Evolutionary conservation across 768 basidiomycete species (phyloP), one percentile per base, ranked within the genome.

Genomic region (Tylopilus vinaceipallidus): DNA sequence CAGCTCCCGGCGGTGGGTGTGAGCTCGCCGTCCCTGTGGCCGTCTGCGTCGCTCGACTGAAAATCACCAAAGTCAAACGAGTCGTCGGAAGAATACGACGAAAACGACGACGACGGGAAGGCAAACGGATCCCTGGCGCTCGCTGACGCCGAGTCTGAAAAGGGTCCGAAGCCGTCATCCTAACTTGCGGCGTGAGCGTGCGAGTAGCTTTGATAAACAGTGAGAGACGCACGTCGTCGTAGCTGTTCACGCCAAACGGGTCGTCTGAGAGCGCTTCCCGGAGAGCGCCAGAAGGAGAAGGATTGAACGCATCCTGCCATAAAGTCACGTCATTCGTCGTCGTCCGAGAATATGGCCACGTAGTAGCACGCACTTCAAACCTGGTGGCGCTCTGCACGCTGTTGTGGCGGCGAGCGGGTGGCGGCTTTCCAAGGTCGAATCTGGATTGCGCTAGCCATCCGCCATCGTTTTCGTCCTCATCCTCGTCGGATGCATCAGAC

Each of bases 21-120:
- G 40, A 76, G 68, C 39, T 79, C 76, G 4, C 76, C 75, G 17
- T 75, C 73, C 42, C 45, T 65, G 13, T 49, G 45, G 4, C 46
- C 54, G 13, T 68, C 59, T 1, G 56, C 50, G 19, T 58, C 60
- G 2, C 74, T 78, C 45, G 73, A 74, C 57, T 88, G 88, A 59
- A 91, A 91, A 55, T 91, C 89, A 14, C 87, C 87, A 60, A 91
- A 90, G 47, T 85, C 82, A 56, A 89, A 91, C 9, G 86, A 79
- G 4, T 78, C 74, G 40, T 88, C 88, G 29, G 86, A 85, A 0
- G 83, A 79, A 50, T 81, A 78, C 3, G 79, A 75, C 4, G 75
- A 70, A 54, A 81, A 80, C 0, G 58, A 63, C 2, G 76, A 58
- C 2, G 73, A 63, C 3, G 72, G 51, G 47, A 75, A 73, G 6